Evolutionary conservation across 78 protist species (phyloP), one percentile per base, ranked within the genome.

Genomic region (Chrysochromulina tobinii): DNA sequence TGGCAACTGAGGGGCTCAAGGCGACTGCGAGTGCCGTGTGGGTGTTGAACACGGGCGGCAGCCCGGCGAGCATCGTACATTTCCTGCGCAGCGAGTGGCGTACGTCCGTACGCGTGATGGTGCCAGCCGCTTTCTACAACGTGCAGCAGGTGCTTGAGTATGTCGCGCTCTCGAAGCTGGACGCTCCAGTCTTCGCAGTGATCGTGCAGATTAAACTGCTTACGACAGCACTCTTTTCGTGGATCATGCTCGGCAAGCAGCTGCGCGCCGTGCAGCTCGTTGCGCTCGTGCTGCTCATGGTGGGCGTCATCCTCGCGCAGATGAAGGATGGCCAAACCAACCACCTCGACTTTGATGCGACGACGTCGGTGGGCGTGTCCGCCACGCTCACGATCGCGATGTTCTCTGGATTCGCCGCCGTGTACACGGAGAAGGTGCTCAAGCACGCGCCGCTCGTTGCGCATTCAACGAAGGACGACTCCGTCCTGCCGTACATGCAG

Each of bases 81-180:
- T 59, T 59, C 59, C 67, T 92, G n/a, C 27, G 88, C 64, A 38
- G 0, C 25, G n/a, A 69, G 61, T 91, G 79, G 17, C 20, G 69
- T 18, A 92, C 79, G 38, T 64, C 90, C 14, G 0, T 61, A 15
- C 90, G 87, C n/a, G 59, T 88, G 73, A 3, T 25, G 27, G 68
- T 88, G 84, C 91, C 91, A 68, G 91, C 91, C 38, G 55, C 7
- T 1, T 38, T 64, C 59, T 88, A 58, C 91, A 88, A 64, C 17
- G 58, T 61, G 50, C 91, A 88, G 67, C 51, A 88, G 55, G 27
- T 51, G n/a, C 15, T 88, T 21, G 15, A 51, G 25, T 88, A 18
- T 55, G 77, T 88, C n/a, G 61, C 91, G 48, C 55, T 88, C 61
- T 20, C 79, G 20, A 61, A 66, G 55, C 64, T 88, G 17, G 57